These are phyloP conservation scores for Brassica cretica DNA, from an alignment of 345 rosid genomes.

Conservation along the genomic window DNA sequence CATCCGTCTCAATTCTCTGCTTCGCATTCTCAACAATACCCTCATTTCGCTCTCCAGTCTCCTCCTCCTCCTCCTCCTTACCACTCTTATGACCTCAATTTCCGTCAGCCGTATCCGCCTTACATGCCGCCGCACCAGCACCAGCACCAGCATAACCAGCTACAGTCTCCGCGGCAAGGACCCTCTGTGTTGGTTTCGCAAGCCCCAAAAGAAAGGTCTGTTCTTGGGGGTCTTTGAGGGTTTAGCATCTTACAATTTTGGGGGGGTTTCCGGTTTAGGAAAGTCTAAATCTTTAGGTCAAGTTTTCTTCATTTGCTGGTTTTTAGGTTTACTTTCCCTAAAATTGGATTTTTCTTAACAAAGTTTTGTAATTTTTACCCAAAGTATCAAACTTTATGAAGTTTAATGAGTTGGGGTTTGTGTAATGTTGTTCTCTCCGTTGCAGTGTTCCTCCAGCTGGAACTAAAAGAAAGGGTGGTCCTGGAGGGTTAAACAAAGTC, in stretches of 20 bases:
- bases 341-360: background rate
- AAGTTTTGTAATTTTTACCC: background rate
- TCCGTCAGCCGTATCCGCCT: conserved; percentile 46
- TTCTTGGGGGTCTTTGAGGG: background rate
- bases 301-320: conserved; percentile 16
- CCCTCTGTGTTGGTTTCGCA: conserved; percentile 26
- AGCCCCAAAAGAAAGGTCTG: conserved; percentile 74
- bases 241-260: background rate
- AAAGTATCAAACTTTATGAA: background rate
- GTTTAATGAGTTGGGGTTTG: conserved; percentile 14
- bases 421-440: conserved; percentile 13
- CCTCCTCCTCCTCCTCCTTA: conserved; percentile 26
- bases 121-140: conserved; percentile 22
- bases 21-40: conserved; percentile 43
- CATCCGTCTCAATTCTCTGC: conserved; percentile 48
- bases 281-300: conserved; percentile 19
- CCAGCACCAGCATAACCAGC: conserved; percentile 17
- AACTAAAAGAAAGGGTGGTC: conserved; percentile 89
- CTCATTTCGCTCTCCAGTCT: conserved; percentile 56
- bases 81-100: conserved; percentile 70
- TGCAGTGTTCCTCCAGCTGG: conserved; percentile 74
- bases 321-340: background rate
- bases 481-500: conserved; percentile 93
- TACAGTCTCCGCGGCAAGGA: conserved; percentile 36
- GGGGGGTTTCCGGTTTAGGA: conserved; percentile 8